Percentiles rank a stretch among this genome's conserved stretches.
phyloP scores from a whole-genome alignment of 495 filamentous ascomycete genomes.

The Daldinia childiae region DNA sequence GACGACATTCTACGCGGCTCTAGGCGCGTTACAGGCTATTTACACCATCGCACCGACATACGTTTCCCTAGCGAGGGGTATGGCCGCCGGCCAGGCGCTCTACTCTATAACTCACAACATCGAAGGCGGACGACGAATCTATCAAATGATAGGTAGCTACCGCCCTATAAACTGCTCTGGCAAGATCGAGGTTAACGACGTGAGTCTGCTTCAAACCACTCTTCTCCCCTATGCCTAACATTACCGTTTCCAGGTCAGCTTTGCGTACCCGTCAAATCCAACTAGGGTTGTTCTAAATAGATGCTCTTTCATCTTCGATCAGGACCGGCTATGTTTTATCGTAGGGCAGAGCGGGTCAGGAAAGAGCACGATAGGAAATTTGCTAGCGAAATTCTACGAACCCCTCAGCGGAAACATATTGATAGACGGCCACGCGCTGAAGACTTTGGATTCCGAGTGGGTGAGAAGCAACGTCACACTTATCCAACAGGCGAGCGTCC shows the following conservation, averaged over 20 bases:
- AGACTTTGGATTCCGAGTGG: conserved; percentile 73
- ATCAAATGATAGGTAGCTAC: conserved; percentile 37
- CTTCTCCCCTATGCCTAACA: conserved; percentile 24
- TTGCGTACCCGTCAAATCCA: conserved; percentile 83
- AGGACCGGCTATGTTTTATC: conserved; percentile 80
- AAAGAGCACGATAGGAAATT: conserved; percentile 87
- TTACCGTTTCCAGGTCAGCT: conserved; percentile 69
- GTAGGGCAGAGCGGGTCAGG: conserved; percentile 90
- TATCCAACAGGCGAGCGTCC: conserved; percentile 80
- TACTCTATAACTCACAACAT: conserved; percentile 31
- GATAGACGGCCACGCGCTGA: conserved; percentile 72
- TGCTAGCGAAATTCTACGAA: conserved; percentile 80
- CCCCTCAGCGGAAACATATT: conserved; percentile 71
- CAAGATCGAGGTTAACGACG: conserved; percentile 74
- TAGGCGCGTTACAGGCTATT: conserved; percentile 78
- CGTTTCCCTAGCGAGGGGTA: conserved; percentile 80
- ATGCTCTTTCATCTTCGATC: conserved; percentile 71
- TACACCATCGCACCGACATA: conserved; percentile 78
- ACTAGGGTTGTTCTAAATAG: conserved; percentile 66
- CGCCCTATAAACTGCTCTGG: conserved; percentile 63
- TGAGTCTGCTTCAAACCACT: conserved; percentile 50
- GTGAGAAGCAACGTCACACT: conserved; percentile 81
- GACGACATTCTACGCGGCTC: conserved; percentile 84
- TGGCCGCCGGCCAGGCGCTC: conserved; percentile 73
- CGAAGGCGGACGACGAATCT: conserved; percentile 40